Evolutionary conservation across 2,329 filamentous ascomycete species (phyloP).

Genomic region (Blastomyces emzantsi): DNA sequence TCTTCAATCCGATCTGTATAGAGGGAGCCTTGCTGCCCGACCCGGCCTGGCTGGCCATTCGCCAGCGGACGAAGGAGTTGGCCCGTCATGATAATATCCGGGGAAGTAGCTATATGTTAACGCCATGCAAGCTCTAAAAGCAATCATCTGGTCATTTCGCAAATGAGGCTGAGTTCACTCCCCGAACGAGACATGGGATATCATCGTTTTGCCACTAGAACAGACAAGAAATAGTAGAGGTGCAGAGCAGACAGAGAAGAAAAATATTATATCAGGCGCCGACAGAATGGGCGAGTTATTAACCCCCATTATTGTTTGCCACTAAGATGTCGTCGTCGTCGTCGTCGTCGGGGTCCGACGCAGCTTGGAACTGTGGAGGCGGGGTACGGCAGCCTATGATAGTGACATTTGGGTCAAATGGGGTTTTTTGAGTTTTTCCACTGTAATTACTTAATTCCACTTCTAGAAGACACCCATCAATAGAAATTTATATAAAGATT

Average conservation of each 20-base stretch:
- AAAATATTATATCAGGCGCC: neutral
- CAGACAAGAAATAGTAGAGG: neutral
- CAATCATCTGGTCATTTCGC: neutral
- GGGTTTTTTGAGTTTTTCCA: no score
- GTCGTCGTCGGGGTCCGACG: neutral
- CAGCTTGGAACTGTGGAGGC: no score
- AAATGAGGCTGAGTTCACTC: neutral
- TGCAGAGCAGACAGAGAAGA: neutral
- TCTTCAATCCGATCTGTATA: conserved; percentile 40
- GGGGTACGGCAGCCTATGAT: no score
- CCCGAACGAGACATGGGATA: neutral
- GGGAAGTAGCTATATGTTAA: neutral
- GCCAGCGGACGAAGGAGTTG: neutral
- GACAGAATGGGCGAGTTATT: neutral
- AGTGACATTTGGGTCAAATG: no score
- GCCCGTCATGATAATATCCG: neutral
- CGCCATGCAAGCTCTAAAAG: neutral
- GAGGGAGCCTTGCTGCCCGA: neutral
- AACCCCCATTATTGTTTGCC: conserved; percentile 2
- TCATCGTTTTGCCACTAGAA: neutral
- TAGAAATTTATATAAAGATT: no score
- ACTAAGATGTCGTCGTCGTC: neutral
- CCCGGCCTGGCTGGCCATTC: neutral
- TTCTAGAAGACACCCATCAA: no score
- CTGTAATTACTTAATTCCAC: no score